phyloP scores from a whole-genome alignment of 1,139 yeast genomes.

The Scheffersomyces segobiensis region DNA sequence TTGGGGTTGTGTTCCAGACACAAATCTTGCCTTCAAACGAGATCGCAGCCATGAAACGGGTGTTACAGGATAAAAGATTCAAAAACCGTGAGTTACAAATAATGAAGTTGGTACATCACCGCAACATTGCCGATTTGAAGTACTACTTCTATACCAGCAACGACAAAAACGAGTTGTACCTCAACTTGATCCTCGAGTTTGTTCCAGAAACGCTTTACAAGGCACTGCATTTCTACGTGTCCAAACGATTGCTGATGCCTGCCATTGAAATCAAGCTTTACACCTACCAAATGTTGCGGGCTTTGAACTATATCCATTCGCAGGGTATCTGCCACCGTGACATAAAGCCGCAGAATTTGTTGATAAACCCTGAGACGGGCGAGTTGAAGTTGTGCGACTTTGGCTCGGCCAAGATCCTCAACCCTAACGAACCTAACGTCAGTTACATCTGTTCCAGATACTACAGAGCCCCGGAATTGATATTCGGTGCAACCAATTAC shows the following conservation, averaged over 20 bases:
- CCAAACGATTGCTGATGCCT: slow-evolving; percentile 83
- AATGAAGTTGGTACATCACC: slow-evolving; percentile 86
- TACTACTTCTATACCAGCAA: slow-evolving; percentile 87
- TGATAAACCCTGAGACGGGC: slow-evolving; percentile 83
- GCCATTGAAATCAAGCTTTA: slow-evolving; percentile 83
- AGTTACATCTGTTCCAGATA: slow-evolving; percentile 95
- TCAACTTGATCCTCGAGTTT: slow-evolving; percentile 85
- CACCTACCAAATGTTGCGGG: slow-evolving; percentile 88
- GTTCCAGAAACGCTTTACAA: slow-evolving; percentile 94
- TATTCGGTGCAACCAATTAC: slow-evolving; percentile 87
- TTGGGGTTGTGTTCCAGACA: slow-evolving; percentile 94
- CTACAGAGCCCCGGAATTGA: slow-evolving; percentile 92
- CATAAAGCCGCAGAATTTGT: slow-evolving; percentile 91
- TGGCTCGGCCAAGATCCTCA: slow-evolving; percentile 95
- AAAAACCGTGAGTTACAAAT: slow-evolving; percentile 95
- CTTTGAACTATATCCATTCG: slow-evolving; percentile 87
- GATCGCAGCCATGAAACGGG: slow-evolving; percentile 89
- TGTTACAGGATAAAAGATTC: slow-evolving; percentile 90
- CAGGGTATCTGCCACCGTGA: slow-evolving; percentile 96
- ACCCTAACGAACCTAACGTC: slow-evolving; percentile 90
- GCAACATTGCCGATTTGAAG: slow-evolving; percentile 83
- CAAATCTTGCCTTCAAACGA: slow-evolving; percentile 73
- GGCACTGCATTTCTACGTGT: slow-evolving; percentile 79
- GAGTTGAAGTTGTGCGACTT: slow-evolving; percentile 91
- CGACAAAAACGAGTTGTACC: slow-evolving; percentile 76